Base-by-base conservation (phyloP, 192 early-diverging fungal genomes). In the Coemansia sp. region DNA sequence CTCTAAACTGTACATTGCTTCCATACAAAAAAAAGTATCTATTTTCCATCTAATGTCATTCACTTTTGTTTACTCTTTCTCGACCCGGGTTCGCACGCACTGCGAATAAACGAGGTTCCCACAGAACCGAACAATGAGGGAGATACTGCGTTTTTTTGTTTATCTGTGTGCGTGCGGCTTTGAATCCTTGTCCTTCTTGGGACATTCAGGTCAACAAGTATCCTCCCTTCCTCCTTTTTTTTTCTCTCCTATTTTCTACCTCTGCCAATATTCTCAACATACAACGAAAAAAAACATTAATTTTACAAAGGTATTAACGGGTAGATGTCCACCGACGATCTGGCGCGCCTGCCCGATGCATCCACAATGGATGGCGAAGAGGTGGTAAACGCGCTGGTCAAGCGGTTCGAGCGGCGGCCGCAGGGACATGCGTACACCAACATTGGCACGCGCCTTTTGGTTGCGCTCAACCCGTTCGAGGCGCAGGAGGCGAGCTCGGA, bases 381-480 rank as follows among this genome's bases (percentile, higher is more conserved):
- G 4, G 69, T 80, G 35, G 77, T 71, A 38, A 73, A 73, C 21
- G 64, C 28, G 11, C 52, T 80, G 24, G 77, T 73, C 23, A 73
- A 80, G 59, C 66, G 77, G 21, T 80, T 73, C 22, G 70, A 73
- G 57, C 66, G 64, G 18, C 71, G 71, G 23, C 77, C 77, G 10
- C 66, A 75, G 38, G 65, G 78, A 8, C 73, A 81, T n/a, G 47
- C 78, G 33, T 95, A 88, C 55, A 93, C 92, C 46, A 72, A 80
- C 45, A 82, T 92, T 61, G 88, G 88, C 10, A 68, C 77, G 9
- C 84, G 90, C 1, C 73, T 82, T 19, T 74, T 97, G 1, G 69
- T 95, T 11, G 84, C 90, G 6, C 67, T 95, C 14, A 87, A 89
- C 14, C 88, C 90, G 10, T 83, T 76, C 29, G 65, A 83, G 25